These are phyloP conservation scores for Begonia masoniana DNA, from an alignment of 306 rosid genomes.

Conservation along the genomic window DNA sequence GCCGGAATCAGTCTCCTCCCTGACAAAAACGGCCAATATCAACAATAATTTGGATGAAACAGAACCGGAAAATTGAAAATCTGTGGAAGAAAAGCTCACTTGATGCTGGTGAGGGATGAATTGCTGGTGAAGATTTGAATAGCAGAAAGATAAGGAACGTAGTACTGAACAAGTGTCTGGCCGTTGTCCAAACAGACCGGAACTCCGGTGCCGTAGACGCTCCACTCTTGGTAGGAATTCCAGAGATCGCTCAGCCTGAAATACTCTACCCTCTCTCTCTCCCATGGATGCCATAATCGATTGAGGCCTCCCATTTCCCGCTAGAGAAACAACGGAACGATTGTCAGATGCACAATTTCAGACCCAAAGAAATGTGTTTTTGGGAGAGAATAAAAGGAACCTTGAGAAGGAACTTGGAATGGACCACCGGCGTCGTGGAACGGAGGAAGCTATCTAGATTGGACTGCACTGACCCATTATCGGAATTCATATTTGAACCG, in stretches of 20 bases:
- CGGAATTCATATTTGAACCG: slow-evolving; percentile 24
- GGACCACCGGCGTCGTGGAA: slow-evolving; percentile 60
- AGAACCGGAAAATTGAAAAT: not conserved
- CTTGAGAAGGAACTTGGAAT: slow-evolving; percentile 63
- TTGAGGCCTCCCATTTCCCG: slow-evolving; percentile 70
- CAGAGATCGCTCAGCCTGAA: slow-evolving; percentile 76
- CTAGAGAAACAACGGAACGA: slow-evolving; percentile 15
- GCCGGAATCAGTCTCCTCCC: slow-evolving; percentile 34
- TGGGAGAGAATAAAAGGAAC: slow-evolving; percentile 14
- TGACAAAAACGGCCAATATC: not conserved
- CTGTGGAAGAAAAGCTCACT: slow-evolving; percentile 17
- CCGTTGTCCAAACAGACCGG: slow-evolving; percentile 47
- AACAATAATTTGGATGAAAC: not conserved
- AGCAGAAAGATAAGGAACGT: slow-evolving; percentile 92
- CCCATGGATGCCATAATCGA: slow-evolving; percentile 89
- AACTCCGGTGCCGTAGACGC: slow-evolving; percentile 94
- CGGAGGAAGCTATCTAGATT: slow-evolving; percentile 78
- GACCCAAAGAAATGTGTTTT: not conserved
- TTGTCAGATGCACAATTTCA: not conserved
- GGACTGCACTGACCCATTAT: slow-evolving; percentile 52
- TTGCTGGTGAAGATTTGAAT: slow-evolving; percentile 80
- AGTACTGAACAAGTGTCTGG: slow-evolving; percentile 81
- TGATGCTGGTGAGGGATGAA: slow-evolving; percentile 29
- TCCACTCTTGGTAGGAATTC: slow-evolving; percentile 78
- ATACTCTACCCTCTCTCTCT: slow-evolving; percentile 73